These are phyloP conservation scores for Trichoderma gamsii DNA, from an alignment of 495 filamentous ascomycete genomes.

Conservation along the genomic window DNA sequence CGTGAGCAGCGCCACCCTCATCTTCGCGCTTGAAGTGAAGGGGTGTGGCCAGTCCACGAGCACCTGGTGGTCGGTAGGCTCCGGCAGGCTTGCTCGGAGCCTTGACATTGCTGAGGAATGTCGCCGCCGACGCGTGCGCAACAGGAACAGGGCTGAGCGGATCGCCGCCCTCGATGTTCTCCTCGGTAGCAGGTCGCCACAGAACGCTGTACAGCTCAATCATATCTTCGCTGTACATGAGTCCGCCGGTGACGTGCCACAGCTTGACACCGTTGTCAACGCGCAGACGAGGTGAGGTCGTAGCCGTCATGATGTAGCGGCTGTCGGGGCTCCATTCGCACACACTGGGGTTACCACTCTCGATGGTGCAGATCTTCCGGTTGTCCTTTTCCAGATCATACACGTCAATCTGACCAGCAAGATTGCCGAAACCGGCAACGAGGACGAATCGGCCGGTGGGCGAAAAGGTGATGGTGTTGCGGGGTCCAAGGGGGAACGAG, in stretches of 20 bases:
- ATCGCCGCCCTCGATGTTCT: conserved; percentile 58
- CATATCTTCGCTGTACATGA: conserved; percentile 95
- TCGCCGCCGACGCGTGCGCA: conserved; percentile 77
- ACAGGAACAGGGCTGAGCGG: conserved; percentile 70
- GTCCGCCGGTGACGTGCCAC: conserved; percentile 83
- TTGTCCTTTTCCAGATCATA: conserved; percentile 93
- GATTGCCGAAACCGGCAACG: conserved; percentile 93
- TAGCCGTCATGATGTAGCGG: conserved; percentile 89
- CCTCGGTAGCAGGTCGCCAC: conserved; percentile 72
- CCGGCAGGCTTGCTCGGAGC: conserved; percentile 91
- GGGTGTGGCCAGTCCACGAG: conserved; percentile 79
- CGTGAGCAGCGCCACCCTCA: conserved; percentile 85
- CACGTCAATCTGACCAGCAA: conserved; percentile 95
- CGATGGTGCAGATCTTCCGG: conserved; percentile 84
- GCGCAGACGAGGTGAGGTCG: conserved; percentile 85
- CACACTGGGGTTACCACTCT: conserved; percentile 89
- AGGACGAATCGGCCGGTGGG: conserved; percentile 88
- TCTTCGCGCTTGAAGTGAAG: conserved; percentile 97
- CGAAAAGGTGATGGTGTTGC: conserved; percentile 94
- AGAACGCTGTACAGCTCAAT: conserved; percentile 86
- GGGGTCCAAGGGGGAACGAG: conserved; percentile 73
- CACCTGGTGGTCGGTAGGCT: conserved; percentile 94
- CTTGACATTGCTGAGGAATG: conserved; percentile 78
- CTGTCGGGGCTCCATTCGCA: conserved; percentile 97
- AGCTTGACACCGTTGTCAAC: conserved; percentile 95